phyloP scores from a whole-genome alignment of 495 filamentous ascomycete species.

The Amniculicola lignicola region DNA sequence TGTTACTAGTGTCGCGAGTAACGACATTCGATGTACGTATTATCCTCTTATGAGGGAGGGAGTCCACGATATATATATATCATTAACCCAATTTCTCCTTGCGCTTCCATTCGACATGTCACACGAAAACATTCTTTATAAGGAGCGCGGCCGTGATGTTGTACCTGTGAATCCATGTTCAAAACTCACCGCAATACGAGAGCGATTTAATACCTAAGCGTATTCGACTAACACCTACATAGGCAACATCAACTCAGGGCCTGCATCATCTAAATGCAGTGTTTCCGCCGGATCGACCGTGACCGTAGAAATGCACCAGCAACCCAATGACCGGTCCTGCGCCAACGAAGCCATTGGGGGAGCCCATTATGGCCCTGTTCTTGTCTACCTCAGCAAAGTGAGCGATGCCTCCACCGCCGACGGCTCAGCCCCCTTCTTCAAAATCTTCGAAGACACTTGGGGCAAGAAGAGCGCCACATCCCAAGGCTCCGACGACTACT shows the following conservation, averaged over 20 bases:
- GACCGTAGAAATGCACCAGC: constrained; percentile 31
- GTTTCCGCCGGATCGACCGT: constrained; percentile 48
- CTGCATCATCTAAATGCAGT: constrained; percentile 29
- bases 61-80: too few species aligned
- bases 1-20: constrained; percentile 43
- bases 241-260: constrained; percentile 20
- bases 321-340: constrained; percentile 39
- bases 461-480: constrained; percentile 49
- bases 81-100: too few species aligned
- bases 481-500: constrained; percentile 32
- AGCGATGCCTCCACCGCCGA: constrained; percentile 15
- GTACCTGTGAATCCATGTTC: too few species aligned
- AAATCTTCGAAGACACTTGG: constrained; percentile 45
- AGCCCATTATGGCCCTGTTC: constrained; percentile 31
- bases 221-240: neutral
- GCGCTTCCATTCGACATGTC: too few species aligned
- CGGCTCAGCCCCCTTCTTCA: constrained; percentile 34
- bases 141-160: too few species aligned
- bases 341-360: constrained; percentile 43
- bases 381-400: constrained; percentile 32
- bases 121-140: too few species aligned
- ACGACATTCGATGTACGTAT: constrained; percentile 51
- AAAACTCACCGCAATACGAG: too few species aligned
- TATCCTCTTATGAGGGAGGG: too few species aligned
- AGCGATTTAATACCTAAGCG: neutral